phyloP scores from a whole-genome alignment of 2,329 filamentous ascomycete genomes.

The Tolypocladium ophioglossoides region DNA sequence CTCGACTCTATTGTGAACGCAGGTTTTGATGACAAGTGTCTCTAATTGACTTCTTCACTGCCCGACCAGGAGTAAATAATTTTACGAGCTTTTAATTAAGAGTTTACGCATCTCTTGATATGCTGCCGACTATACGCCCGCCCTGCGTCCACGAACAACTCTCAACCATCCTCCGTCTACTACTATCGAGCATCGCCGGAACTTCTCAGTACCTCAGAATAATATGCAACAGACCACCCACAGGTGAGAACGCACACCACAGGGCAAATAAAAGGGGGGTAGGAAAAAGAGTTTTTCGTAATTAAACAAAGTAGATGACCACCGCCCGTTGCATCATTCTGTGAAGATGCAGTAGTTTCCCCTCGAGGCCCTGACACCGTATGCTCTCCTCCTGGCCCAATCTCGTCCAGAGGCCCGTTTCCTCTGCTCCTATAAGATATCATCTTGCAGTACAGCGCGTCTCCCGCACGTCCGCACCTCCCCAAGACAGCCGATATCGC shows the following conservation, averaged over 20 bases:
- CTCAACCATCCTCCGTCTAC: neutral
- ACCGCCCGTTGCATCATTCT: slow-evolving; percentile 23
- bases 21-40: too few species aligned
- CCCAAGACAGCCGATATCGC: neutral
- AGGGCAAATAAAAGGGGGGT: neutral
- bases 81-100: neutral
- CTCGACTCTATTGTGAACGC: neutral
- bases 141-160: neutral
- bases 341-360: slow-evolving; percentile 19
- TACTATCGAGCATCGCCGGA: neutral
- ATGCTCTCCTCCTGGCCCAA: slow-evolving; percentile 4
- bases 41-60: neutral
- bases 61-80: too few species aligned
- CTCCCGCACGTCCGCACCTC: neutral
- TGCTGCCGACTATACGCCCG: neutral
- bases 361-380: slow-evolving; percentile 8
- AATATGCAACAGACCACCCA: neutral
- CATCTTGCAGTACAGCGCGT: neutral
- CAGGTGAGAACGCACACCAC: neutral
- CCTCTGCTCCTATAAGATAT: neutral
- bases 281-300: slow-evolving; percentile 22
- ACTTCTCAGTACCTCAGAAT: neutral
- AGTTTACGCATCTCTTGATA: neutral
- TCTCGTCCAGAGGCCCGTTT: neutral
- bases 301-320: slow-evolving; percentile 44